Percentiles rank a stretch among this genome's conserved stretches.
Evolutionary conservation across 2,329 filamentous ascomycete genomes (phyloP).

Genomic region (Teratosphaeria epicoccoides): DNA sequence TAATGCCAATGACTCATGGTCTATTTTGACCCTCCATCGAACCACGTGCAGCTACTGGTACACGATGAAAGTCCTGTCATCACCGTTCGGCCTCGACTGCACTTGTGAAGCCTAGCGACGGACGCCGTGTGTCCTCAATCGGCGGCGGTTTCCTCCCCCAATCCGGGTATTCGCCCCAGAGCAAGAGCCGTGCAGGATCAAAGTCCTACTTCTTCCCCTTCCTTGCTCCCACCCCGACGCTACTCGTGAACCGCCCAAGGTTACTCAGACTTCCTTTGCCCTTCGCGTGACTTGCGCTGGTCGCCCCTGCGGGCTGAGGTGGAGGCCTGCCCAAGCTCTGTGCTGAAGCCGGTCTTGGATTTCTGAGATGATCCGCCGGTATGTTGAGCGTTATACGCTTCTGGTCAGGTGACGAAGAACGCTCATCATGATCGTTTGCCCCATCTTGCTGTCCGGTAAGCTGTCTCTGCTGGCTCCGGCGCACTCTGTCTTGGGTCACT

Average conservation of each 20-base stretch:
- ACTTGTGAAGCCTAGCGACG: background rate
- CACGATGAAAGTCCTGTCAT: background rate
- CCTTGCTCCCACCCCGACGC: slow-evolving; percentile 27
- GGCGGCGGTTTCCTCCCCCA: background rate
- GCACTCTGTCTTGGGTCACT: slow-evolving; percentile 74
- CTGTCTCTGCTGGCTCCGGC: slow-evolving; percentile 49
- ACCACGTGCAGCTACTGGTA: background rate
- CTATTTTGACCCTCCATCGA: background rate
- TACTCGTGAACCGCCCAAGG: slow-evolving; percentile 35
- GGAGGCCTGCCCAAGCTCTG: slow-evolving; percentile 13
- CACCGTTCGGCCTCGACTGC: background rate
- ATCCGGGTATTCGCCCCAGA: background rate
- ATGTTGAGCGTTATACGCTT: slow-evolving; percentile 5
- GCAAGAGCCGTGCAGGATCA: background rate
- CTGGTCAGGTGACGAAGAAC: slow-evolving; percentile 13
- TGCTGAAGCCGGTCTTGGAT: slow-evolving; percentile 1
- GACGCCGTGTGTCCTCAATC: background rate
- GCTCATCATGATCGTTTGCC: slow-evolving; percentile 5
- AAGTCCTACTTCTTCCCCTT: slow-evolving; percentile 19
- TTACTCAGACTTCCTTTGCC: slow-evolving; percentile 34
- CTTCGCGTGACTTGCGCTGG: slow-evolving; percentile 15
- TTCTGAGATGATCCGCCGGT: slow-evolving; percentile 2
- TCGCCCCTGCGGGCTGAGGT: slow-evolving; percentile 7
- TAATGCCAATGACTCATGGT: background rate
- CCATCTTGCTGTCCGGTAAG: slow-evolving; percentile 16